Conservation (phyloP, 805 yeast genomes). For the Saturnispora zaruensis region DNA sequence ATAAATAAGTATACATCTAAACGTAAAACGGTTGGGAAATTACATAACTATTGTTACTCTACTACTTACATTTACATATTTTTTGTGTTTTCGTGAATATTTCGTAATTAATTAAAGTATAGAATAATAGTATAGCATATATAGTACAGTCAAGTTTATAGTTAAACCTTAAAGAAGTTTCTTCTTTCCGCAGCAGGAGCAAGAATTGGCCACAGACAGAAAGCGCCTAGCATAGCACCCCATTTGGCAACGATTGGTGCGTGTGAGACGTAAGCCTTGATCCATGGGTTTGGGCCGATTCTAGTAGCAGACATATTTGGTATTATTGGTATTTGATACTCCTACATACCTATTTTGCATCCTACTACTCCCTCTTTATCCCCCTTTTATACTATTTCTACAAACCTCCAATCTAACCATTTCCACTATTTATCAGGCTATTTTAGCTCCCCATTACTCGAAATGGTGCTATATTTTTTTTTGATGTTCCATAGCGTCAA, state of each 20-base stretch:
- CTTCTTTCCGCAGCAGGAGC: constrained; percentile 17
- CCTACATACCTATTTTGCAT: too few species aligned
- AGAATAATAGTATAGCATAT: neutral
- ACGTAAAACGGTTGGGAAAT: too few species aligned
- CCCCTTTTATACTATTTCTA: neutral
- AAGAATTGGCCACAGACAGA: constrained; percentile 27
- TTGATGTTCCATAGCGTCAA: neutral
- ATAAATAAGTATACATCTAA: too few species aligned
- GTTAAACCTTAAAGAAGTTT: constrained; percentile 20
- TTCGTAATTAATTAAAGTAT: neutral
- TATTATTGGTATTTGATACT: neutral
- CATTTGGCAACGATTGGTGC: constrained; percentile 23
- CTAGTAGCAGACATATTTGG: constrained; percentile 19
- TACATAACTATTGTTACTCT: too few species aligned
- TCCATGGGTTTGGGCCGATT: constrained; percentile 29
- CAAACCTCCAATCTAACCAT: neutral
- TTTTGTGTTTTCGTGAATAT: too few species aligned
- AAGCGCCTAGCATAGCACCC: constrained; percentile 20
- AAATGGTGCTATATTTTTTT: constrained; percentile 3
- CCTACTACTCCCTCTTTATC: neutral
- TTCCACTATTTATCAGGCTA: neutral
- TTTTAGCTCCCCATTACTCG: neutral
- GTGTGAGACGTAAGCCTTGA: constrained; percentile 20
- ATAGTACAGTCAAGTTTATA: neutral
- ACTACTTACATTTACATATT: too few species aligned